Evolutionary conservation across 768 basidiomycete genomes (phyloP).

Genomic region (Russula foetens): DNA sequence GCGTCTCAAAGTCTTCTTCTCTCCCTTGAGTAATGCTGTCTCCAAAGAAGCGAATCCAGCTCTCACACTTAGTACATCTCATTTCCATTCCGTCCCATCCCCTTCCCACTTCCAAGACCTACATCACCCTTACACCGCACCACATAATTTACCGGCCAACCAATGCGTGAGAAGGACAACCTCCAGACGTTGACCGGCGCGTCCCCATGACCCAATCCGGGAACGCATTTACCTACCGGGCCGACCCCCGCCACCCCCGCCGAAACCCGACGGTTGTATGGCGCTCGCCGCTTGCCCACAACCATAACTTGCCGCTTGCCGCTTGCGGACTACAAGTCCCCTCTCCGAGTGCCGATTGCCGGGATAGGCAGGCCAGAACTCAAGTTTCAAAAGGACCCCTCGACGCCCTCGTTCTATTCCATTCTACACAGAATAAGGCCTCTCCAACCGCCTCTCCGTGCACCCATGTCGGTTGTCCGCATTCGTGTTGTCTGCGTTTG

Average conservation of each 20-base stretch:
- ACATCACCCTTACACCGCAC: too few species aligned
- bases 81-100: background rate
- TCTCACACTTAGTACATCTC: background rate
- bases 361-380: conserved; percentile 9
- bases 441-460: background rate
- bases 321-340: background rate
- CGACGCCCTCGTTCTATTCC: background rate
- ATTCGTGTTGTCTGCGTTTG: background rate
- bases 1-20: too few species aligned
- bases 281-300: background rate
- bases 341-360: background rate
- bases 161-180: background rate
- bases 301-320: background rate
- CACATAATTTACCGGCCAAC: background rate
- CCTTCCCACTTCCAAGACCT: background rate
- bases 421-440: background rate
- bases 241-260: background rate
- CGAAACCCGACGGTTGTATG: background rate
- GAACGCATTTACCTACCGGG: background rate
- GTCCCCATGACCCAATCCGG: background rate
- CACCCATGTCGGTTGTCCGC: background rate
- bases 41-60: background rate
- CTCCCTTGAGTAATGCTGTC: background rate
- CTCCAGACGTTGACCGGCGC: too few species aligned
- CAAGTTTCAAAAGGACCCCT: background rate